These are phyloP conservation scores for Neonectria hederae DNA, from an alignment of 2,329 filamentous ascomycete genomes.

Conservation along the genomic window DNA sequence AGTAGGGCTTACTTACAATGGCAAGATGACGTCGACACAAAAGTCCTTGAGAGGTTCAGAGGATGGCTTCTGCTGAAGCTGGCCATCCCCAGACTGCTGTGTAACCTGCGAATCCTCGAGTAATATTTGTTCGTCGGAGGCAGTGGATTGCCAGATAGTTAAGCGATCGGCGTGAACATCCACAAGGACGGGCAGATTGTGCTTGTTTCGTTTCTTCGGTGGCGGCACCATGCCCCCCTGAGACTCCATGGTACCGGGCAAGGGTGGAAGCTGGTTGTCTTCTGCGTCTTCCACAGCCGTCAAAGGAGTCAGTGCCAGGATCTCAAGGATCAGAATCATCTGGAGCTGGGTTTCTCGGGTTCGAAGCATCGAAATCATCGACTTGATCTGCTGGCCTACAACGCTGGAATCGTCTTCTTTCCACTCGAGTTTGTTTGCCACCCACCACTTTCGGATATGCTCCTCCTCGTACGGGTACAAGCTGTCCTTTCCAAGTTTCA, in stretches of 20 bases:
- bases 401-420: constrained; percentile 59
- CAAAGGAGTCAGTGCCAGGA: constrained; percentile 73
- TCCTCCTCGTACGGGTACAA: constrained; percentile 74
- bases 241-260: constrained; percentile 51
- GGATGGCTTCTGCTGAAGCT: constrained; percentile 52
- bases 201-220: constrained; percentile 66
- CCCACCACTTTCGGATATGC: constrained; percentile 77
- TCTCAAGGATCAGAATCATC: constrained; percentile 81
- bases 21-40: constrained; percentile 81
- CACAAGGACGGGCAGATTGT: constrained; percentile 72
- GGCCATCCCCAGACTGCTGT: constrained; percentile 45
- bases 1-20: constrained; percentile 67
- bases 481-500: constrained; percentile 73
- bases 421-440: constrained; percentile 60
- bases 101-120: constrained; percentile 59
- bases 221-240: constrained; percentile 43
- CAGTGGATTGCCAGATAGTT: constrained; percentile 85
- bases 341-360: constrained; percentile 83
- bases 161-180: constrained; percentile 81
- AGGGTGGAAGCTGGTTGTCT: constrained; percentile 58
- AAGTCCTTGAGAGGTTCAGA: constrained; percentile 77
- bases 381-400: constrained; percentile 64
- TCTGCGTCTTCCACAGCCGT: constrained; percentile 51
- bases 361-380: constrained; percentile 71
- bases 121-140: constrained; percentile 65